Evolutionary conservation across 73 alveolate genomes (phyloP).

Genomic region (Paramecium sonneborni): DNA sequence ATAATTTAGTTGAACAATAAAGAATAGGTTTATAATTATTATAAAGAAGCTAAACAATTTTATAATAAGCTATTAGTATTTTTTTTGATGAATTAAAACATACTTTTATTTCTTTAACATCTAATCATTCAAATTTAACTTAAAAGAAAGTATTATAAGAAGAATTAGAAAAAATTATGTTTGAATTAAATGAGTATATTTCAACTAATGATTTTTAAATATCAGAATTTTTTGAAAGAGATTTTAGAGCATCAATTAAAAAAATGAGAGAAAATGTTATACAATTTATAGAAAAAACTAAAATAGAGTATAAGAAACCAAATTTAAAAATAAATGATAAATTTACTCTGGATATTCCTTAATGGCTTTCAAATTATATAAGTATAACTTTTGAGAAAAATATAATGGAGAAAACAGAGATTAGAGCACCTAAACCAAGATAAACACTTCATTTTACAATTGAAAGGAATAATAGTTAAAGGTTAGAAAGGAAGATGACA

Average conservation of each 20-base stretch:
- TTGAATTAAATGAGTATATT: slow-evolving; percentile 3
- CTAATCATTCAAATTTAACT: slow-evolving; percentile 39
- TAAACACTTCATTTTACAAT: not conserved
- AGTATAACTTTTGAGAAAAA: slow-evolving; percentile 16
- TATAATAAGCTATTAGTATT: not conserved
- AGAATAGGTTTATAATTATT: slow-evolving; percentile 9
- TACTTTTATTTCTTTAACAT: slow-evolving; percentile 1
- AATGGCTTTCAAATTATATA: not conserved
- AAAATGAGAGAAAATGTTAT: not conserved
- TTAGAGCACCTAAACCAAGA: not conserved
- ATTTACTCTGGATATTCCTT: not conserved
- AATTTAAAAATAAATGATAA: slow-evolving; percentile 25
- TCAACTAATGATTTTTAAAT: not conserved
- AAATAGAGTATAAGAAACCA: slow-evolving; percentile 35
- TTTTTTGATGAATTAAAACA: not conserved
- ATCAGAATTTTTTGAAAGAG: not conserved
- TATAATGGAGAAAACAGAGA: not conserved
- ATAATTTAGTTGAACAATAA: slow-evolving; percentile 21
- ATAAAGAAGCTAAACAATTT: not conserved
- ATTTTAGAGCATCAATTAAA: not conserved
- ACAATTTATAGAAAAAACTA: slow-evolving; percentile 4
- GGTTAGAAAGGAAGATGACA: slow-evolving; percentile 5
- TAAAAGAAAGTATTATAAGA: not conserved
- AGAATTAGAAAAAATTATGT: not conserved
- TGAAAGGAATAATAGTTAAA: not conserved